Conservation (phyloP, 805 yeast genomes). For the Debaryomyces castellii region DNA sequence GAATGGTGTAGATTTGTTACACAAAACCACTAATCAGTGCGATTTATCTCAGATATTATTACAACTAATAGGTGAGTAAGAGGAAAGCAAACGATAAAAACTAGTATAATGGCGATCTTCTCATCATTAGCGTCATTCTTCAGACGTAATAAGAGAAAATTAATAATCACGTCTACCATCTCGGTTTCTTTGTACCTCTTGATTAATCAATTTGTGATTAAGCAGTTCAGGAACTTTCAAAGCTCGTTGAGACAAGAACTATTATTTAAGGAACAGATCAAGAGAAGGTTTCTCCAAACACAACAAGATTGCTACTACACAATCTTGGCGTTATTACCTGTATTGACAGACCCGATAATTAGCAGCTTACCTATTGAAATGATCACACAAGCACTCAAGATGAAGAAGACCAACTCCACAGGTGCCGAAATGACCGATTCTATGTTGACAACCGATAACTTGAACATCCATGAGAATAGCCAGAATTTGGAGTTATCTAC, state of each 20-base stretch:
- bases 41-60: not conserved
- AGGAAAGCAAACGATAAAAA: not conserved
- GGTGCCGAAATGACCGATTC: conserved; percentile 38
- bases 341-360: conserved; percentile 63
- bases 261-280: conserved; percentile 52
- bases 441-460: conserved; percentile 43
- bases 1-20: not conserved
- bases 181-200: conserved; percentile 36
- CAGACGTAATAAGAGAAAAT: conserved; percentile 38
- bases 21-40: not conserved
- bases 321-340: conserved; percentile 77
- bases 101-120: conserved; percentile 35
- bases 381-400: conserved; percentile 67
- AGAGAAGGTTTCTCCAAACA: conserved; percentile 84
- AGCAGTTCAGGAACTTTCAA: conserved; percentile 39
- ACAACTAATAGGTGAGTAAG: not conserved
- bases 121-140: conserved; percentile 40
- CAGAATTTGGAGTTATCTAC: conserved; percentile 19
- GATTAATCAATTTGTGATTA: conserved; percentile 38
- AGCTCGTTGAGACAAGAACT: conserved; percentile 40
- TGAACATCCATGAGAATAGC: conserved; percentile 30
- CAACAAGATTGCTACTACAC: conserved; percentile 88
- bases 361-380: conserved; percentile 67
- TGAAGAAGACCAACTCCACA: conserved; percentile 44
- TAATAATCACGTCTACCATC: conserved; percentile 32